Evolutionary conservation across 176 grass and related monocot genomes (phyloP), one percentile per base, ranked within the genome.

Genomic region (Oropetium thomaeum): DNA sequence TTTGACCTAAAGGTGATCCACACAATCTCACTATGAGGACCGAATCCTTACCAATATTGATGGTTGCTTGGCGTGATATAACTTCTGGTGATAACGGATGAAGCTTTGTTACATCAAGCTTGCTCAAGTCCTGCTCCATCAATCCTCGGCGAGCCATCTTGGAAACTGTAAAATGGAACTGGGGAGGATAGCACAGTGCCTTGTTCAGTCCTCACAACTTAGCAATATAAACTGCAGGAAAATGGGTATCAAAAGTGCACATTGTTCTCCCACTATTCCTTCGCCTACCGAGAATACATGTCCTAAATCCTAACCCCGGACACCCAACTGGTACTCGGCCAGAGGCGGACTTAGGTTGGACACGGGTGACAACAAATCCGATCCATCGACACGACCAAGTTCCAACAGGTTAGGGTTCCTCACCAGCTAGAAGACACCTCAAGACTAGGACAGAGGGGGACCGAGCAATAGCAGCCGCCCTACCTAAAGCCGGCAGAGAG

Each of bases 41-140:
- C 8, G 7, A n/a, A 80, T 75, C 52, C 35, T n/a, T 68, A 93
- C 93, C 93, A 40, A 97, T 97, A 85, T 97, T 93, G 43, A 93
- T 97, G 0, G 90, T 93, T 1, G 90, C 93, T 57, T 97, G 93
- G 58, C 84, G 80, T 64, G 93, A 93, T 55, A 97, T 97, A 73
- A 97, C 87, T 79, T 97, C 90, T 43, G 93, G 93, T 1, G 90
- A 97, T 41, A 90, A 16, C 16, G 93, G 87, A 60, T 92, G 82
- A 29, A 93, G 87, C 67, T 92, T 88, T 33, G 78, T 88, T n/a
- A 97, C 82, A 5, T 97, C 87, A 53, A 97, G 87, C 79, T 92
- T 97, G 58, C 89, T 97, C 49, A 97, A 62, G 26, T 92, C 87
- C 79, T 97, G 93, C 42, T 97, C 87, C 93, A 92, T 92, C 43